phyloP scores from a whole-genome alignment of 2,329 filamentous ascomycete genomes.

The Coniochaeta pulveracea region DNA sequence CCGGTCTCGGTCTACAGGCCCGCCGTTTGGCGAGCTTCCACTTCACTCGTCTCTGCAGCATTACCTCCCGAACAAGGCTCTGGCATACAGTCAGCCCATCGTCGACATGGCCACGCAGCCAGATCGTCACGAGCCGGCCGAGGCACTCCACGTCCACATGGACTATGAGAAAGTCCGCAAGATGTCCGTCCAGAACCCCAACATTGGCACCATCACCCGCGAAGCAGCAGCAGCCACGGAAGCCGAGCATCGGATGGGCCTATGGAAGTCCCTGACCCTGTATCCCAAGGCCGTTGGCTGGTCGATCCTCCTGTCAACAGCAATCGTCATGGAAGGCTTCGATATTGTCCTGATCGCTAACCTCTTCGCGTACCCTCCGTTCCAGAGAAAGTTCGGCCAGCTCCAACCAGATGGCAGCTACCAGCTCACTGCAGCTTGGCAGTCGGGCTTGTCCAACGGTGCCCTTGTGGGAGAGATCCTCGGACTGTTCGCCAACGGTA shows the following conservation, averaged over 20 bases:
- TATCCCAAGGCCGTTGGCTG: conserved; percentile 31
- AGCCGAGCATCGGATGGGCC: conserved; percentile 23
- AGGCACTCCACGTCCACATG: neutral
- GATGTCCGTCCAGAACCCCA: neutral
- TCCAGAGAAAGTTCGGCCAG: conserved; percentile 20
- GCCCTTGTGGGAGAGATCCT: conserved; percentile 33
- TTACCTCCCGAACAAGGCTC: too few relatives aligned
- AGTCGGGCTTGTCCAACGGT: conserved; percentile 32
- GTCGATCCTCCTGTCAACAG: conserved; percentile 28
- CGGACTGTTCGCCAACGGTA: conserved; percentile 27
- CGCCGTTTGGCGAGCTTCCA: too few relatives aligned
- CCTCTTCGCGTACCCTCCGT: conserved; percentile 27
- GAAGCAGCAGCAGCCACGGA: conserved; percentile 5
- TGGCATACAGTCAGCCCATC: too few relatives aligned
- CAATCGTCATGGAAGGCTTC: conserved; percentile 29
- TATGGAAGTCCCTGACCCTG: conserved; percentile 23
- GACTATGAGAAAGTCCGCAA: neutral
- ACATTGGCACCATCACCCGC: neutral
- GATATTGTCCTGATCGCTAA: conserved; percentile 27
- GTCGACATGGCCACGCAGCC: neutral
- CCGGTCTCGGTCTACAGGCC: too few relatives aligned
- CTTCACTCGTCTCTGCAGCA: too few relatives aligned
- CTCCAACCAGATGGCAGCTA: conserved; percentile 20
- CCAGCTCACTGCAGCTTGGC: conserved; percentile 32
- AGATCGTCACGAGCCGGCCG: neutral